Percentiles rank a stretch among this genome's conserved stretches.
Evolutionary conservation across 2,329 filamentous ascomycete species (phyloP).

Genomic region (Xylariomycetidae sp.): DNA sequence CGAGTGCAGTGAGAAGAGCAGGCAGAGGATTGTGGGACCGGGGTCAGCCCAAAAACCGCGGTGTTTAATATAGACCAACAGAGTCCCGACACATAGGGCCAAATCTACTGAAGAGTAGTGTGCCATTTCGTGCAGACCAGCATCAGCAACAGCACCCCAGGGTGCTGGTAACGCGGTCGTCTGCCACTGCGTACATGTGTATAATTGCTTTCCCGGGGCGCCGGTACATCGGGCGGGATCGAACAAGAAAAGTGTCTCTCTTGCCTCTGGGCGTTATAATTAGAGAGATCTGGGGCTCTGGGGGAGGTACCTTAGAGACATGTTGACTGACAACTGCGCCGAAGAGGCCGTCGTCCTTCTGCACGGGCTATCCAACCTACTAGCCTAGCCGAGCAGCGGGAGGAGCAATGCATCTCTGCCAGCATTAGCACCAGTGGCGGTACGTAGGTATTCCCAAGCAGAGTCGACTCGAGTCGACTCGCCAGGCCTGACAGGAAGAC

Average conservation of each 20-base stretch:
- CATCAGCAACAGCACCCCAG: constrained; percentile 17
- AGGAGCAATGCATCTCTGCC: constrained; percentile 7
- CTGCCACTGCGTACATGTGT: no score
- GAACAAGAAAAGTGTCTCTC: constrained; percentile 8
- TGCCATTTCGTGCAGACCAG: constrained; percentile 14
- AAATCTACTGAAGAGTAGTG: constrained; percentile 18
- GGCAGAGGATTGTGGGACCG: no score
- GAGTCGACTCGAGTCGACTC: no score
- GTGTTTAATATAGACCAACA: constrained; percentile 24
- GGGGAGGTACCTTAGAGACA: constrained; percentile 12
- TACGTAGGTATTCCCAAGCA: no score
- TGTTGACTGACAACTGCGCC: no score
- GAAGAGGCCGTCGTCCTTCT: no score
- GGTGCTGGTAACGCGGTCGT: constrained; percentile 16
- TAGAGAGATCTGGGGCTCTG: constrained; percentile 8
- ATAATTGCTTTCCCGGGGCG: no score
- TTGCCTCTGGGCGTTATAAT: constrained; percentile 10
- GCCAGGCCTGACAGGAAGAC: no score
- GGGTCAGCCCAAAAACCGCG: constrained; percentile 10
- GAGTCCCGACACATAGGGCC: constrained; percentile 16
- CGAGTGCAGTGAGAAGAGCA: no score
- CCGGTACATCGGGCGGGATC: constrained; percentile 12
- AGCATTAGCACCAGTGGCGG: no score
- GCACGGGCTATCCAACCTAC: constrained; percentile 7
- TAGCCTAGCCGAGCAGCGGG: constrained; percentile 2